Base-by-base conservation (phyloP, 2,329 filamentous ascomycete species). In the Fusarium solani-melongenae region DNA sequence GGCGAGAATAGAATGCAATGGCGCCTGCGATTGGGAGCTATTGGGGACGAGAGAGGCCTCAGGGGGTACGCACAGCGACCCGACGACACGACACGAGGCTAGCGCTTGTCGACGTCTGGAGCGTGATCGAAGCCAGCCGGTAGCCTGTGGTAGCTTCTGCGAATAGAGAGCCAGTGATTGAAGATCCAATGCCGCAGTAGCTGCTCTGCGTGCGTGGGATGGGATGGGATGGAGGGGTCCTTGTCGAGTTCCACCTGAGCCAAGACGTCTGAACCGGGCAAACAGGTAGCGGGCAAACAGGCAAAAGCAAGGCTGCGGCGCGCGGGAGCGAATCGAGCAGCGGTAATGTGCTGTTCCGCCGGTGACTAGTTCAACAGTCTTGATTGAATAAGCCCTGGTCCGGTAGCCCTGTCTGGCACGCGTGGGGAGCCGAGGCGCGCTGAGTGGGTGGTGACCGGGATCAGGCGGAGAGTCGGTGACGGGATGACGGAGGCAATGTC, bases 391-490 rank as follows among this genome's bases (percentile, higher is more conserved):
- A 49, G 31, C 33, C 44, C 44, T 51, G 58, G 49, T 24, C n/a
- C n/a, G 41, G 39, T 41, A 69, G 67, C 62, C 61, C 64, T 69
- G 71, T 59, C 62, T 61, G 44, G 44, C 22, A 66, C 39, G 66
- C 72, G 72, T 75, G 72, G 72, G 61, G 69, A 68, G 62, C 22
- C 53, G 65, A 72, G 64, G 62, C 59, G 65, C 66, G 64, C 61
- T 64, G 59, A 74, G 66, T 72, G 71, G 71, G 56, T 55, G 36
- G 15, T 60, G 68, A 64, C 71, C 38, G 67, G 71, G 71, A 63
- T 72, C 36, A 72, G 53, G 49, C 46, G 59, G 62, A 66, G 71
- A 67, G 68, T 67, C 56, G 55, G 68, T 70, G 68, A 74, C 69
- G 71, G 71, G 64, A 74, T 73, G 71, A 73, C 67, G 64, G 56